Evolutionary conservation across 352 stramenopile genomes (phyloP), one percentile per base, ranked within the genome.

Genomic region (Pythium monospermum): DNA sequence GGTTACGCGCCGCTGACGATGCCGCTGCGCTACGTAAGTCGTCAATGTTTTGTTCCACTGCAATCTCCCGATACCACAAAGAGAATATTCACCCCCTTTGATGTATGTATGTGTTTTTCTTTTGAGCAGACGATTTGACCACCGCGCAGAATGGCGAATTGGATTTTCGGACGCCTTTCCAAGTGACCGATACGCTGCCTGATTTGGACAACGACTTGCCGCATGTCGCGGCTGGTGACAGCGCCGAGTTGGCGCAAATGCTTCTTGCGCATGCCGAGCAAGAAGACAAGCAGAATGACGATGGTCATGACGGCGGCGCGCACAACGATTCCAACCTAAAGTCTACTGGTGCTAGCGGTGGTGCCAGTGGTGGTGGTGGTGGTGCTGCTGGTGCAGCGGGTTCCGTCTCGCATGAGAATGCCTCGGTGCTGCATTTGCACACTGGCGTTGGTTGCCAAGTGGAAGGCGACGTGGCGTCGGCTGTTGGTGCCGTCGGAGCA

Each of bases 141-240:
- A 64, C 66, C 6, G 57, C 69, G 8, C 74, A 87, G 56, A 54
- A 71, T n/a, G 61, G 65, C 5, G 79, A 90, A 23, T 49, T 91
- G 40, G 79, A 91, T 65, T 91, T 91, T 45, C 79, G 76, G 38
- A 83, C 71, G 52, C 83, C 76, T 6, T 91, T 91, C 27, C 56
- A 72, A 10, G 75, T 65, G 13, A 53, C 66, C 1, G 77, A 88
- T 22, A 65, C 62, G 15, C 61, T 91, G 23, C 62, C 77, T 7
- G 76, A 88, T 54, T 68, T 91, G 21, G 79, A 91, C 27, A 51
- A 53, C 25, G 71, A 76, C 12, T 46, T 81, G 25, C 57, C 65
- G 46, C 68, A 75, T 25, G 71, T 64, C 27, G 53, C 59, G 27
- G 50, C 68, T 28, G 66, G 82, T 31, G 78, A 87, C 50, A 72